Conservation (phyloP, 192 early-diverging fungal species). For the Paraglomus brasilianum region DNA sequence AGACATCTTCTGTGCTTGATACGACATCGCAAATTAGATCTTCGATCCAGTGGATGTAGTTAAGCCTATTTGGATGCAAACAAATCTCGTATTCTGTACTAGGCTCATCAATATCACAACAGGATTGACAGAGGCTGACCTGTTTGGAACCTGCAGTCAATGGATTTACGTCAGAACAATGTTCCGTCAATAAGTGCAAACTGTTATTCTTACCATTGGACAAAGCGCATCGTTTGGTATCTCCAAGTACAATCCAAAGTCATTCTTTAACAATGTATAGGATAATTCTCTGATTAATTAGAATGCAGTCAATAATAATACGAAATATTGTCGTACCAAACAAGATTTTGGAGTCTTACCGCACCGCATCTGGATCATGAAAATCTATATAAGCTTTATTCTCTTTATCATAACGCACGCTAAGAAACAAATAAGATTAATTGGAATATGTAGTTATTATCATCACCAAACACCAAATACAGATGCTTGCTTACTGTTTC, state of each 20-base stretch:
- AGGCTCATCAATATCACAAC: background rate
- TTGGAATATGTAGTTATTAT: background rate
- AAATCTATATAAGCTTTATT: slow-evolving; percentile 55
- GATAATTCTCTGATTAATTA: slow-evolving; percentile 55
- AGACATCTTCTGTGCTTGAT: slow-evolving; percentile 33
- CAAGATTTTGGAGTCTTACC: slow-evolving; percentile 36
- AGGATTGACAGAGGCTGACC: slow-evolving; percentile 20
- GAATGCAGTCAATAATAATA: slow-evolving; percentile 1
- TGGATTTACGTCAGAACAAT: background rate
- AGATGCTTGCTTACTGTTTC: slow-evolving; percentile 44
- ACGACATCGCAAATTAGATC: no score
- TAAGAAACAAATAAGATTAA: background rate
- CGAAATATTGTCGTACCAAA: background rate
- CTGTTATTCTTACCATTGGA: slow-evolving; percentile 51
- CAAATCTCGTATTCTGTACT: background rate
- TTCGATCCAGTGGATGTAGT: slow-evolving; percentile 70
- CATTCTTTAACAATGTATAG: slow-evolving; percentile 54
- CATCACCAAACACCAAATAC: background rate
- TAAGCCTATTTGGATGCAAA: slow-evolving; percentile 50
- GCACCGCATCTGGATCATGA: slow-evolving; percentile 57
- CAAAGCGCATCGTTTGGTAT: slow-evolving; percentile 68
- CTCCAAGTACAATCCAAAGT: slow-evolving; percentile 64
- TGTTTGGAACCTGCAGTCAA: slow-evolving; percentile 34
- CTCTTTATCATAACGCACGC: slow-evolving; percentile 23
- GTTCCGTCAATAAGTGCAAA: background rate